Conservation (phyloP, 1,284 basidiomycete species). For the Leucoagaricus sp. region DNA sequence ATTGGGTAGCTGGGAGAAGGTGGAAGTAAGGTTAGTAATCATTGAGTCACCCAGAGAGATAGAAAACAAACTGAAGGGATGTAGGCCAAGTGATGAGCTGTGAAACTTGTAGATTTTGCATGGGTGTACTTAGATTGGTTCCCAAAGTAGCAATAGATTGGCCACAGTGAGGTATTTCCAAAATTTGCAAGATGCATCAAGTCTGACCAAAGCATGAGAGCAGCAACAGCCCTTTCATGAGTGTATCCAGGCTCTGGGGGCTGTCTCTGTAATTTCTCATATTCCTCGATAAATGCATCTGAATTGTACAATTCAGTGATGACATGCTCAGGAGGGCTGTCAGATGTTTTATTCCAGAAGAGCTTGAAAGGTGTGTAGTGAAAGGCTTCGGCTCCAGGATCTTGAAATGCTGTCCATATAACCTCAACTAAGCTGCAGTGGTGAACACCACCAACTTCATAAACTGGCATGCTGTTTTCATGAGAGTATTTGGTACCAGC, state of each 20-base stretch:
- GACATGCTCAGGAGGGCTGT: not conserved
- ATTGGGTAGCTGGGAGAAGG: not conserved
- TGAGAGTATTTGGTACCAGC: not conserved
- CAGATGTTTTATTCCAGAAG: not conserved
- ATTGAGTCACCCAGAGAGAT: too few relatives aligned
- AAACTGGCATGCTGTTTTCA: not conserved
- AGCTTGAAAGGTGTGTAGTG: not conserved
- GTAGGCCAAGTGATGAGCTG: not conserved
- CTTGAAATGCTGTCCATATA: not conserved
- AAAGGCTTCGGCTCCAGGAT: not conserved
- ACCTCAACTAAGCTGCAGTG: not conserved
- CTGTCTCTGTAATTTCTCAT: not conserved
- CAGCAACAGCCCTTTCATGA: not conserved
- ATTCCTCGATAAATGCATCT: not conserved
- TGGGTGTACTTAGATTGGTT: slow-evolving; percentile 29
- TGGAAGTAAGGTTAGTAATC: not conserved
- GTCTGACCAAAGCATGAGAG: slow-evolving; percentile 34
- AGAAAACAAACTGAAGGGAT: not conserved
- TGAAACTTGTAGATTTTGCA: slow-evolving; percentile 18
- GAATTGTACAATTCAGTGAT: not conserved
- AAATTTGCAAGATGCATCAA: slow-evolving; percentile 34
- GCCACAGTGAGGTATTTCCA: slow-evolving; percentile 32
- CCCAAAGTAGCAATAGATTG: slow-evolving; percentile 28
- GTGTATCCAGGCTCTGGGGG: not conserved
- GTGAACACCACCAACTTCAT: not conserved